phyloP scores from a whole-genome alignment of 257 asterid species.

The Przewalskia tangutica region DNA sequence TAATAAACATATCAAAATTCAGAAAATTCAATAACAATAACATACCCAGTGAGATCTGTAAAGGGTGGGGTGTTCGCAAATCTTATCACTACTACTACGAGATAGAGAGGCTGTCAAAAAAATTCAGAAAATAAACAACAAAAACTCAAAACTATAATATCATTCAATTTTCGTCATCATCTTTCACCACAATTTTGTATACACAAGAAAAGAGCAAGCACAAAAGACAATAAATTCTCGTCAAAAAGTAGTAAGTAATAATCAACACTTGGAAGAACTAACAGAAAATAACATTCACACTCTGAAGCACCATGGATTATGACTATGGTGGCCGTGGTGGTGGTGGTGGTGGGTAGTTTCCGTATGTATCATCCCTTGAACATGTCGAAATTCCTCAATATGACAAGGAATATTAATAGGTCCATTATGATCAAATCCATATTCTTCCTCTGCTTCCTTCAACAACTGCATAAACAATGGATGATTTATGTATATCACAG shows the following conservation, averaged over 20 bases:
- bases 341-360: conserved; percentile 27
- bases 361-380: conserved; percentile 31
- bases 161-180: neutral
- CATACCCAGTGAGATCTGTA: no score
- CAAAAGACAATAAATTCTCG: no score
- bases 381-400: conserved; percentile 41
- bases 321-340: conserved; percentile 25
- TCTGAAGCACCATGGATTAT: conserved; percentile 37
- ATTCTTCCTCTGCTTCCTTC: conserved; percentile 59
- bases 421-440: conserved; percentile 55
- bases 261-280: no score
- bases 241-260: neutral
- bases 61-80: no score
- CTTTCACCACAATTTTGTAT: neutral
- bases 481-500: conserved; percentile 50
- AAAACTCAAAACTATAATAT: neutral
- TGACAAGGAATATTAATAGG: conserved; percentile 57
- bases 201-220: neutral
- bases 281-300: conserved; percentile 10
- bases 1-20: neutral
- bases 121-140: neutral
- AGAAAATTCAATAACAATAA: neutral
- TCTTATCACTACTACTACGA: no score
- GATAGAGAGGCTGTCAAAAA: no score
- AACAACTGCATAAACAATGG: conserved; percentile 48